Base-by-base conservation (phyloP, 257 asterid genomes). In the Scutellaria galericulata region DNA sequence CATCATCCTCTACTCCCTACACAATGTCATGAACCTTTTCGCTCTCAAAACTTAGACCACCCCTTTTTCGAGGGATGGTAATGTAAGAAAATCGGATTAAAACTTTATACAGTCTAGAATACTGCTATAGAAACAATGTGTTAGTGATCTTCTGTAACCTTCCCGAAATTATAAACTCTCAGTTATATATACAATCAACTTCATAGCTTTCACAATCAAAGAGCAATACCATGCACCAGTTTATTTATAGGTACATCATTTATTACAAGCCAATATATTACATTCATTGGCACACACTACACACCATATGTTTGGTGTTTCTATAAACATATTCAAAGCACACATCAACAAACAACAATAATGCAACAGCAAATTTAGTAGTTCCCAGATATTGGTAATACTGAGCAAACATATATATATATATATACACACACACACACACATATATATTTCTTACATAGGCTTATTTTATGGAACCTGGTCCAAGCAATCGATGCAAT, bases 1-100 rank as follows among this genome's bases (percentile, higher is more conserved):
- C 22, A 77, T 89, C 12, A 79, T 92, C 75, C 69, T 93, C n/a
- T 86, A 77, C 78, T 83, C 96, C 27, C 83, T 93, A 76, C 87
- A 88, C 81, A 84, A 77, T 64, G 66, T 86, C 66, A 67, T 86
- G 42, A 81, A 83, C 68, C 82, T 88, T 69, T 77, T 81, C 68
- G 61, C 80, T 45, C 78, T 83, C 41, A 87, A 80, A 42, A 27
- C 86, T 77, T 81, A 70, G 64, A 68, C 18, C 1, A 1, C 7
- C 42, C 0, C 13, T 7, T 24, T 12, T 20, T 41, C 37, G 5
- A 31, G 37, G 37, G 37, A 31, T 31, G 37, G 37, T 31, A 31
- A 31, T 31, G 37, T 31, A 4, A 1, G 37, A 44, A 44, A 44
- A 7, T 44, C 11, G 48, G 8, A 3, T 12, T 44, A 44, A 10